phyloP scores from a whole-genome alignment of 805 yeast genomes.

The Huiozyma naganishii region DNA sequence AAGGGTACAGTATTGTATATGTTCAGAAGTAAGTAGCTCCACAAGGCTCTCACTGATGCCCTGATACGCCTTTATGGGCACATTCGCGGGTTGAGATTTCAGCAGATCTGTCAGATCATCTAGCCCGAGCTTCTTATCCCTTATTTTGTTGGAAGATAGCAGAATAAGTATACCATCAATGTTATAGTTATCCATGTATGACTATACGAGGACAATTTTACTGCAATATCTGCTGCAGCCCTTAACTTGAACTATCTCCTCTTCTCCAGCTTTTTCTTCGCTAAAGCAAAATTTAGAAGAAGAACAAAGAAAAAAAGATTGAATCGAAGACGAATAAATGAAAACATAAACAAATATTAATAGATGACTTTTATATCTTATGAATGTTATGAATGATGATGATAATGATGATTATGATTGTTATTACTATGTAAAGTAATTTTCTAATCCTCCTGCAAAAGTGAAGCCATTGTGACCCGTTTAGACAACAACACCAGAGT shows the following conservation, averaged over 20 bases:
- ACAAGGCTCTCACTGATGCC: conserved; percentile 22
- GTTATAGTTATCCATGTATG: conserved; percentile 8
- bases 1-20: conserved; percentile 14
- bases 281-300: no score
- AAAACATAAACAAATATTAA: not conserved
- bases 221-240: not conserved
- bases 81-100: conserved; percentile 14
- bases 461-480: conserved; percentile 19
- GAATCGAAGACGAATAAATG: not conserved
- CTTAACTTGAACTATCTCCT: no score
- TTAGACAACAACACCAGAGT: conserved; percentile 98
- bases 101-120: conserved; percentile 27
- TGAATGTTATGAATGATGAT: not conserved
- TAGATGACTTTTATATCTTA: not conserved
- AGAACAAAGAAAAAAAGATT: no score
- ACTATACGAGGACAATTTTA: not conserved
- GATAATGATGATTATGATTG: not conserved
- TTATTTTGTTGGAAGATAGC: conserved; percentile 40
- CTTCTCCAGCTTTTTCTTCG: no score
- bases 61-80: conserved; percentile 14
- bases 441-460: not conserved
- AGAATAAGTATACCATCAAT: conserved; percentile 7
- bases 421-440: not conserved
- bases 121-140: conserved; percentile 46
- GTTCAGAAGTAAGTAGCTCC: conserved; percentile 29